Conservation (phyloP, 2,329 filamentous ascomycete species). For the Ophiocordyceps camponoti-floridani region DNA sequence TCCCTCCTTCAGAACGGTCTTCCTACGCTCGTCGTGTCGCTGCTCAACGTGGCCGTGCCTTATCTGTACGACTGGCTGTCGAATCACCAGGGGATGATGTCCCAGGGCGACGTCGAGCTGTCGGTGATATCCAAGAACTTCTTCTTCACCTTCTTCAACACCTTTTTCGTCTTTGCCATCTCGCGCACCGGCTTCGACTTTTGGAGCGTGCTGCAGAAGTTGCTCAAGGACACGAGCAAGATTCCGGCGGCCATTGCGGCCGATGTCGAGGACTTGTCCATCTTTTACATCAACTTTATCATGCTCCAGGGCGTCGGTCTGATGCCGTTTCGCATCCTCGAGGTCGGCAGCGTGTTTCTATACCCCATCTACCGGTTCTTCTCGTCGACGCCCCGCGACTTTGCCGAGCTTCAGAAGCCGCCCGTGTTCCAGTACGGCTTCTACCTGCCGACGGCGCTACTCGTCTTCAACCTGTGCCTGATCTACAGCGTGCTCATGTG, state of each 20-base stretch:
- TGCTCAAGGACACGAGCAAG: conserved; percentile 59
- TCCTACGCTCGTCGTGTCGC: conserved; percentile 67
- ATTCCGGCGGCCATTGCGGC: conserved; percentile 60
- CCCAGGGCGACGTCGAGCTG: conserved; percentile 82
- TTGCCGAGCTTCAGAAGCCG: conserved; percentile 63
- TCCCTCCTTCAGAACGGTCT: conserved; percentile 75
- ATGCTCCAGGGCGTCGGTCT: conserved; percentile 86
- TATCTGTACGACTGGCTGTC: conserved; percentile 91
- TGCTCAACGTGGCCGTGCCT: conserved; percentile 78
- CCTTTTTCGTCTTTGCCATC: conserved; percentile 86
- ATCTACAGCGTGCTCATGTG: conserved; percentile 78
- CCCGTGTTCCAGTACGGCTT: conserved; percentile 91
- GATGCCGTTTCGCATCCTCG: conserved; percentile 78
- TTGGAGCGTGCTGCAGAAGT: conserved; percentile 51
- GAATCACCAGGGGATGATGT: conserved; percentile 85
- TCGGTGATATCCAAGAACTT: conserved; percentile 97
- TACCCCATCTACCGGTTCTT: conserved; percentile 66
- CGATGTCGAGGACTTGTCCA: conserved; percentile 55
- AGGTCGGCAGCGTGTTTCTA: conserved; percentile 70
- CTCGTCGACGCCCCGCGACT: conserved; percentile 80
- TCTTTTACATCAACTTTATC: conserved; percentile 88
- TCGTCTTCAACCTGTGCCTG: conserved; percentile 87
- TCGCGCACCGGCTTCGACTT: conserved; percentile 70
- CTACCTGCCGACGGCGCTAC: conserved; percentile 78
- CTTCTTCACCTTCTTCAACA: conserved; percentile 98